Evolutionary conservation across 768 basidiomycete species (phyloP).

Genomic region (Pulveroboletus sp.): DNA sequence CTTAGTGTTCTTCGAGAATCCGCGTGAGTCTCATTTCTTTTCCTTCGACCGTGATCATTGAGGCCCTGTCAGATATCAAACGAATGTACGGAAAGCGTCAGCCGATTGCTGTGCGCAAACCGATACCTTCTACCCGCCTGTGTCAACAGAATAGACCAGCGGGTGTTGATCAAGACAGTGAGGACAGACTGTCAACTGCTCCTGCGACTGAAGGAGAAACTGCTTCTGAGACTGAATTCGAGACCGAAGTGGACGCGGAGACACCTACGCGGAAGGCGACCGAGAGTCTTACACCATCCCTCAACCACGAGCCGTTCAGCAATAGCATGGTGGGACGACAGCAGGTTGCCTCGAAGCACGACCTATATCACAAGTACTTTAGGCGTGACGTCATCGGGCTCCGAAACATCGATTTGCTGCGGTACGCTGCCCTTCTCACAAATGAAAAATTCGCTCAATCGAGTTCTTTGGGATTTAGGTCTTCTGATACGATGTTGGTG

Average conservation of each 20-base stretch:
- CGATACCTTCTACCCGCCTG: slow-evolving; percentile 37
- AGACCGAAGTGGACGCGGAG: slow-evolving; percentile 58
- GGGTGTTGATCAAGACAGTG: slow-evolving; percentile 20
- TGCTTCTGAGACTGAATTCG: slow-evolving; percentile 66
- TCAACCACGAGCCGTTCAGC: slow-evolving; percentile 7
- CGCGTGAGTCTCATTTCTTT: slow-evolving; percentile 57
- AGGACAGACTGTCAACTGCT: slow-evolving; percentile 48
- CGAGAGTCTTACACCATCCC: background rate
- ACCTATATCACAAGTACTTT: slow-evolving; percentile 88
- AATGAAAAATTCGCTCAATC: slow-evolving; percentile 15
- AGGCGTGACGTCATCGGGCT: slow-evolving; percentile 80
- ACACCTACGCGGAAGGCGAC: slow-evolving; percentile 8
- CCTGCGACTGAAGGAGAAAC: slow-evolving; percentile 69
- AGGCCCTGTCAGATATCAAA: slow-evolving; percentile 67
- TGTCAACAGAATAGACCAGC: slow-evolving; percentile 14
- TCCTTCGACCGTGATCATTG: background rate
- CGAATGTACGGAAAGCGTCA: slow-evolving; percentile 92
- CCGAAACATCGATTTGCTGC: slow-evolving; percentile 76
- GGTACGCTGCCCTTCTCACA: slow-evolving; percentile 45
- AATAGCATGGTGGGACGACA: background rate
- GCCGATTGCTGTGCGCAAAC: slow-evolving; percentile 80
- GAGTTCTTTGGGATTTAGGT: slow-evolving; percentile 43
- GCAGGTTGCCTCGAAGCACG: slow-evolving; percentile 65
- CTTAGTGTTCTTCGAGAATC: slow-evolving; percentile 93
- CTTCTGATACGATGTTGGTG: slow-evolving; percentile 78